These are phyloP conservation scores for Boechera divaricarpa DNA, from an alignment of 345 rosid species.

Conservation along the genomic window DNA sequence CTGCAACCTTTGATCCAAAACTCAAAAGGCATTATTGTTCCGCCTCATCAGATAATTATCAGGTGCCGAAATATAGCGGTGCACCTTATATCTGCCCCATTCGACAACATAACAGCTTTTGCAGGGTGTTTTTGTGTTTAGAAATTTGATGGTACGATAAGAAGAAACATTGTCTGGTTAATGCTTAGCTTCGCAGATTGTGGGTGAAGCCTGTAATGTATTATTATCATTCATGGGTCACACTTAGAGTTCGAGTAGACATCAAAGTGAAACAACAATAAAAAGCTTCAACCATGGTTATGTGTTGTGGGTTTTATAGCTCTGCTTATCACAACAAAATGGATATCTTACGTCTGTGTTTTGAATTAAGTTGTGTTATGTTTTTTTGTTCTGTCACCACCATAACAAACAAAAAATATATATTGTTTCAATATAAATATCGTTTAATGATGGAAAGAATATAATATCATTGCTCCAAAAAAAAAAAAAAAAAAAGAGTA, in stretches of 20 bases:
- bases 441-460: too few species aligned
- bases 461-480: too few species aligned
- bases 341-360: not conserved
- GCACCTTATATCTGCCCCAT: not conserved
- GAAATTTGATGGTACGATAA: constrained; percentile 9
- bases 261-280: constrained; percentile 11
- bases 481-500: too few species aligned
- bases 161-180: constrained; percentile 13
- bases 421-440: too few species aligned
- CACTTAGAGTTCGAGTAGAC: not conserved
- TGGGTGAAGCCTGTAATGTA: constrained; percentile 17
- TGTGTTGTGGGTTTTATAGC: not conserved
- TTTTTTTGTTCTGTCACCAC: not conserved
- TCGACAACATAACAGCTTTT: constrained; percentile 14
- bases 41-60: too few species aligned
- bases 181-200: not conserved
- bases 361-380: not conserved
- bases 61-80: not conserved
- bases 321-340: not conserved
- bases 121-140: constrained; percentile 15
- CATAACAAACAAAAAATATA: not conserved
- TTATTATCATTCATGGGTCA: constrained; percentile 3
- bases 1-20: constrained; percentile 6
- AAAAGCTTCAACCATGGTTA: not conserved
- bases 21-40: constrained; percentile 10